Conservation (phyloP, 176 grass and related monocot species). For the Pontederia paniculata region DNA sequence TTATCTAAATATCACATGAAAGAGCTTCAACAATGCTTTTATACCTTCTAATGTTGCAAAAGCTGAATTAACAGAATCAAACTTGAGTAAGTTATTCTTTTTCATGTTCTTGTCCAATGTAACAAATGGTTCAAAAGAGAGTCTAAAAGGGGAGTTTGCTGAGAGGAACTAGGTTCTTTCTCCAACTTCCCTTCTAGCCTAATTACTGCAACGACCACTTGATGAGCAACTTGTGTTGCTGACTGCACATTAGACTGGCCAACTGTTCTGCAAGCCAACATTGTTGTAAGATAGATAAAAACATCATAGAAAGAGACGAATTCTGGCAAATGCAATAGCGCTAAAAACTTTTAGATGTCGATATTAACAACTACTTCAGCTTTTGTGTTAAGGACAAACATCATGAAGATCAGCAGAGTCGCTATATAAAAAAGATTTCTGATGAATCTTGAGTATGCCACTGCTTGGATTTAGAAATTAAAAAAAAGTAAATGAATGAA, state of each 20-base stretch:
- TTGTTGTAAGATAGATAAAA: background rate
- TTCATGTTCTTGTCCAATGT: constrained; percentile 69
- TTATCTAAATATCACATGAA: constrained; percentile 75
- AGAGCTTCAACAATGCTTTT: constrained; percentile 88
- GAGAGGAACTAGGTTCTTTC: constrained; percentile 29
- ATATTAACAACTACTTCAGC: background rate
- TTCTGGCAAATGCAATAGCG: too few relatives aligned
- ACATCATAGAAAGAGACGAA: background rate
- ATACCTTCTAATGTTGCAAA: constrained; percentile 76
- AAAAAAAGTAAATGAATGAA: too few relatives aligned
- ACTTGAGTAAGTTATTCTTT: constrained; percentile 70
- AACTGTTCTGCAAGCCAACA: constrained; percentile 47
- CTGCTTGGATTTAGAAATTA: too few relatives aligned
- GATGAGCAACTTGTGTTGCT: constrained; percentile 61
- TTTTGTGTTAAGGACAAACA: too few relatives aligned
- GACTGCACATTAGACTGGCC: constrained; percentile 74
- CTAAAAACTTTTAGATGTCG: too few relatives aligned
- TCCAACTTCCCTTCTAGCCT: constrained; percentile 47
- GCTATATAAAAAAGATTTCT: too few relatives aligned
- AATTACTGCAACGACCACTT: constrained; percentile 65
- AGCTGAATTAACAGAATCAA: constrained; percentile 88
- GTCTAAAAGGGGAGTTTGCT: constrained; percentile 45
- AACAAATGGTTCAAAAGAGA: constrained; percentile 77
- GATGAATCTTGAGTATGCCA: too few relatives aligned
- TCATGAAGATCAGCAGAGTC: too few relatives aligned